Conservation (phyloP, 257 asterid genomes). For the Coffea eugenioides region DNA sequence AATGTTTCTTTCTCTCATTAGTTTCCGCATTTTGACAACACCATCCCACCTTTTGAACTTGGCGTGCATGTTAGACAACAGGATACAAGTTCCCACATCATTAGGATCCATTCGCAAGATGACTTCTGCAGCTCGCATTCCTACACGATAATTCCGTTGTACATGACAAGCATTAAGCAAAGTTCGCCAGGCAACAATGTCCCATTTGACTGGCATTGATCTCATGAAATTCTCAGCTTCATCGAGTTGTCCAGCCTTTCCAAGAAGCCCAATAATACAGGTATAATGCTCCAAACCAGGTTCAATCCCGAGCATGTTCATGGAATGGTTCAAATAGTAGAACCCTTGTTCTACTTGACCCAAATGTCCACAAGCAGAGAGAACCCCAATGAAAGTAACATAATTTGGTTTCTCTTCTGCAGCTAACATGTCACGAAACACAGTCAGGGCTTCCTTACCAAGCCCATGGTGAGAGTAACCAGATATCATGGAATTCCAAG, state of each 20-base stretch:
- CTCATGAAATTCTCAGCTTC: constrained; percentile 70
- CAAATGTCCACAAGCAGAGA: constrained; percentile 71
- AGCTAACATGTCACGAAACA: constrained; percentile 57
- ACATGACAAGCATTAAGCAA: constrained; percentile 80
- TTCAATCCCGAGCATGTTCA: constrained; percentile 52
- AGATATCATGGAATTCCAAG: constrained; percentile 80
- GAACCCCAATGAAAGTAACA: constrained; percentile 72
- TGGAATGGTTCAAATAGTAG: constrained; percentile 53
- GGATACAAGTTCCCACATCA: constrained; percentile 65
- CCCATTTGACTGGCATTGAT: constrained; percentile 59
- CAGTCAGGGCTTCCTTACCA: constrained; percentile 58
- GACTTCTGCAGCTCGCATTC: constrained; percentile 53
- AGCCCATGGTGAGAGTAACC: constrained; percentile 75
- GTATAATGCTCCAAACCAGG: constrained; percentile 88
- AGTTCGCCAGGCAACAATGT: constrained; percentile 76
- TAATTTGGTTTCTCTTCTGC: constrained; percentile 54
- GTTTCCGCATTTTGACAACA: constrained; percentile 48
- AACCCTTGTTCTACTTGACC: constrained; percentile 70
- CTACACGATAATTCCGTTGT: constrained; percentile 58
- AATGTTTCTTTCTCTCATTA: constrained; percentile 57
- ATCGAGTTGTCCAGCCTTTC: constrained; percentile 64
- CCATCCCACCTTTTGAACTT: constrained; percentile 77
- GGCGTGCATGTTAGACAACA: constrained; percentile 80
- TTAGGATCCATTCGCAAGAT: constrained; percentile 54
- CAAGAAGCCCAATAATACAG: constrained; percentile 68